These are phyloP conservation scores for Yamadazyma membranifaciens DNA, from an alignment of 1,139 yeast genomes.

Conservation along the genomic window DNA sequence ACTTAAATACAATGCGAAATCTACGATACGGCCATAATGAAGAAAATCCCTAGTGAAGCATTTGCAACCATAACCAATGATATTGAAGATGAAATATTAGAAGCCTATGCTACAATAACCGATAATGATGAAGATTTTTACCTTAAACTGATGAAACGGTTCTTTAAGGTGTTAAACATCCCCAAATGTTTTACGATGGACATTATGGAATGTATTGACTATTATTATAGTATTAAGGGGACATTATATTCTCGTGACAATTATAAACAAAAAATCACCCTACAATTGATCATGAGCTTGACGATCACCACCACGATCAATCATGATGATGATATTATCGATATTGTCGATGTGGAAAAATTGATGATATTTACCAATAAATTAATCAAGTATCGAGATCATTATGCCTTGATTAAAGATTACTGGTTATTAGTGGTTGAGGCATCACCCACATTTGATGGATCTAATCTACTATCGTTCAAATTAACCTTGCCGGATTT, in stretches of 20 bases:
- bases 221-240: slow-evolving; percentile 28
- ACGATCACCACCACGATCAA: slow-evolving; percentile 26
- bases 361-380: slow-evolving; percentile 26
- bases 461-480: not conserved
- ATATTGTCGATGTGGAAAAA: slow-evolving; percentile 44
- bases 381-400: slow-evolving; percentile 35
- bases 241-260: slow-evolving; percentile 8
- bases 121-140: slow-evolving; percentile 31
- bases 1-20: not conserved
- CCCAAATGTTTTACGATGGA: slow-evolving; percentile 36
- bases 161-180: slow-evolving; percentile 25
- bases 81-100: slow-evolving; percentile 35
- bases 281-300: slow-evolving; percentile 27
- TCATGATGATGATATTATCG: slow-evolving; percentile 27
- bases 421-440: slow-evolving; percentile 37
- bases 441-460: not conserved
- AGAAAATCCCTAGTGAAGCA: too few species aligned
- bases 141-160: slow-evolving; percentile 24
- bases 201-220: slow-evolving; percentile 30
- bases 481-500: slow-evolving; percentile 33
- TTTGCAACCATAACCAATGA: slow-evolving; percentile 19
- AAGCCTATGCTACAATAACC: slow-evolving; percentile 24
- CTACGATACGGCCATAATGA: not conserved
- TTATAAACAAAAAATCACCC: slow-evolving; percentile 24
- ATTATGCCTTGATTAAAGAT: slow-evolving; percentile 25